These are phyloP conservation scores for Platanthera zijinensis DNA, from an alignment of 106 monocot species.

Conservation along the genomic window DNA sequence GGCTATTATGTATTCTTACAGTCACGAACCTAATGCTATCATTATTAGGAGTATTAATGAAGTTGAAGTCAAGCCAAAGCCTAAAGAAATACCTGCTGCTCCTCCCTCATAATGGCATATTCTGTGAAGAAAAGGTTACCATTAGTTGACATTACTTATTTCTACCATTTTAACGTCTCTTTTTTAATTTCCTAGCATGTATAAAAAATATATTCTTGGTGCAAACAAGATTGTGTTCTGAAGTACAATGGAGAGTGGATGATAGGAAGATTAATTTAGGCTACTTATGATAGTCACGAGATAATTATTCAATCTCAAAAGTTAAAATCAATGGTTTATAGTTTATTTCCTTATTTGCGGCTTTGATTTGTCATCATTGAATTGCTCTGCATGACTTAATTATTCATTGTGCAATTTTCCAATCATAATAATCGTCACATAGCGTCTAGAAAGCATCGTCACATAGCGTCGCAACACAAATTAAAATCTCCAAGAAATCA, in stretches of 20 bases:
- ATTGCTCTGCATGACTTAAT: no score
- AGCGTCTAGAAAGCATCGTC: no score
- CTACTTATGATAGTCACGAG: not conserved
- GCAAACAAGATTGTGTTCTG: not conserved
- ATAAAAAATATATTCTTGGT: not conserved
- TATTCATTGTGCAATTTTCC: no score
- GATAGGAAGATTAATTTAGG: not conserved
- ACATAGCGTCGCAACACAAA: no score
- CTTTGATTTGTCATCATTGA: no score
- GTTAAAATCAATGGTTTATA: no score
- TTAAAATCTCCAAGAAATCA: no score
- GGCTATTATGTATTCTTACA: slow-evolving; percentile 8
- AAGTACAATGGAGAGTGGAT: not conserved
- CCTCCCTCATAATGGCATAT: slow-evolving; percentile 20
- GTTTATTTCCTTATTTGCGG: no score
- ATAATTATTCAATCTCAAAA: not conserved
- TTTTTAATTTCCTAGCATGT: not conserved
- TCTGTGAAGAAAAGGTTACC: not conserved
- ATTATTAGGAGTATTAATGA: slow-evolving; percentile 78
- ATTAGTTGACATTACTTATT: not conserved
- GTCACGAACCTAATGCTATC: slow-evolving; percentile 80
- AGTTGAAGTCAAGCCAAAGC: slow-evolving; percentile 95
- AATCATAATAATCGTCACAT: no score
- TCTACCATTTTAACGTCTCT: not conserved
- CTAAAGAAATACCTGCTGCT: slow-evolving; percentile 63